A percentile compares a stretch with the other conserved stretches of the same genome.
Evolutionary conservation across 345 rosid genomes (phyloP).

Genomic region (Combretum micranthum): DNA sequence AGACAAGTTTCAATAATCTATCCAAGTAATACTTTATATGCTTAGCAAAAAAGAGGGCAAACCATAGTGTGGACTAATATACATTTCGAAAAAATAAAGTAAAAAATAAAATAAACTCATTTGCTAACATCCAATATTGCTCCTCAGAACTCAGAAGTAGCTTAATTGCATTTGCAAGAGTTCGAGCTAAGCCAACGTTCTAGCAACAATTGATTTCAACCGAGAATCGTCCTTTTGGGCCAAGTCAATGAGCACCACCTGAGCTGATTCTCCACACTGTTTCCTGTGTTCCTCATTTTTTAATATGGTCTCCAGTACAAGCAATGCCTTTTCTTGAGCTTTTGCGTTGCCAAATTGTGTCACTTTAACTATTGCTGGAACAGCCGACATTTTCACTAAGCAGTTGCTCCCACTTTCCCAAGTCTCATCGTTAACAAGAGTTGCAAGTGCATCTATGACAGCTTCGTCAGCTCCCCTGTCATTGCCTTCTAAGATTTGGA

Average conservation of each 20-base stretch:
- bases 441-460: slow-evolving; percentile 38
- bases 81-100: no score
- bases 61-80: no score
- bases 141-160: slow-evolving; percentile 48
- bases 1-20: no score
- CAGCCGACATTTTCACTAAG: slow-evolving; percentile 28
- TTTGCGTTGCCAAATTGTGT: slow-evolving; percentile 30
- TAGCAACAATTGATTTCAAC: slow-evolving; percentile 36
- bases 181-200: slow-evolving; percentile 47
- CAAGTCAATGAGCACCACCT: slow-evolving; percentile 45
- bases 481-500: slow-evolving; percentile 35
- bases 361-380: slow-evolving; percentile 36
- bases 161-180: slow-evolving; percentile 53
- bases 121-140: background rate
- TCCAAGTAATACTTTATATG: no score
- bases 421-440: slow-evolving; percentile 49
- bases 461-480: slow-evolving; percentile 55
- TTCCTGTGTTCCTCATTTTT: slow-evolving; percentile 34
- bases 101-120: no score
- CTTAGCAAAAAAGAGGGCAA: no score
- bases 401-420: slow-evolving; percentile 51
- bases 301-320: slow-evolving; percentile 50
- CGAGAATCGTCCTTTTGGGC: slow-evolving; percentile 46
- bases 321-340: slow-evolving; percentile 50
- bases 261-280: slow-evolving; percentile 39